Evolutionary conservation across 179 eudicot genomes (phyloP), one percentile per base, ranked within the genome.

Genomic region (Gypsophila paniculata): DNA sequence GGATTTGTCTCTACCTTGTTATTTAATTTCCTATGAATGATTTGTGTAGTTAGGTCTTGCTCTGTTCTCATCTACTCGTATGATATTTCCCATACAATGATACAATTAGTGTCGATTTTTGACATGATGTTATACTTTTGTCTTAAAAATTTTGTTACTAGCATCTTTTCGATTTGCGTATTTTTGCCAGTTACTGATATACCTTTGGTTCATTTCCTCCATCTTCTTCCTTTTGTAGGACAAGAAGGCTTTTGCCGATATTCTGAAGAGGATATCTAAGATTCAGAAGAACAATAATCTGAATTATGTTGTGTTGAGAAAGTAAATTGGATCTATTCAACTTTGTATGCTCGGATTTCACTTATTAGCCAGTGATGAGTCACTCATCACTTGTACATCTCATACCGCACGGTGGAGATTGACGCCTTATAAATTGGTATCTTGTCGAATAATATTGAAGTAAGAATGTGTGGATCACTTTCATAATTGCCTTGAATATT

Each of bases 171-270:
- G 46, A 8, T 52, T 2, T 51, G 3, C 59, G 14, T 29, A 21
- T 18, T 38, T 9, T 32, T 32, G 63, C 10, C 63, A 54, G 8
- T 69, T 23, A 26, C 10, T 5, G 5, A n/a, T 17, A 54, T 55
- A 51, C 23, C 53, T 7, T 6, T 34, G 2, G 63, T 21, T 63
- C 22, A 6, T 57, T 21, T 39, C 52, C 73, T 36, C 39, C 26
- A 44, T 38, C 8, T 44, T 19, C 54, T 12, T 44, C 21, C 54
- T 12, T 69, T 46, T 51, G 83, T 85, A 90, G 98, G 98, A 92
- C 78, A 92, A 92, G 83, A 85, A 82, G 76, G 98, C 96, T 34
- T 92, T 92, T 79, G 96, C 98, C 0, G 96, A 82, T 5, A 85
- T 90, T 29, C 69, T 92, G 78, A 88, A 89, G 84, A 85, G 90